Base-by-base conservation (phyloP, 1,139 yeast genomes). In the Pichia sp. region DNA sequence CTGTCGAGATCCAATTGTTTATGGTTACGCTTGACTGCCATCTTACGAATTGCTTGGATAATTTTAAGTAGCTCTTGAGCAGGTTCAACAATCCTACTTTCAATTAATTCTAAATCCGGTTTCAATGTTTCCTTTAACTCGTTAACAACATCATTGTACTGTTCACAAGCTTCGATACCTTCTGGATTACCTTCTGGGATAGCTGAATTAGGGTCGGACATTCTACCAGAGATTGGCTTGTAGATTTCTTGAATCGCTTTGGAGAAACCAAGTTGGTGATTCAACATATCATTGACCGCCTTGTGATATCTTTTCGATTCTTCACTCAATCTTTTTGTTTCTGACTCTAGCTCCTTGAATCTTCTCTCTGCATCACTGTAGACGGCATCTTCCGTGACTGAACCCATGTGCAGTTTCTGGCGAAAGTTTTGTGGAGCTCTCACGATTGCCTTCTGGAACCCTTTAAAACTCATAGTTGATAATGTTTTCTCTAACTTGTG, bases 341-440 rank as follows among this genome's bases (percentile, higher is more conserved):
- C 96, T 18, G 66, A 61, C 61, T 91, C 98, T 56, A 91, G 69
- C 59, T 89, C 96, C 59, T 84, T 84, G 70, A 93, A 91, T 55
- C 98, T 75, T 61, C 96, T 74, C 63, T 91, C 98, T 8, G 97
- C 97, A 64, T 91, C 99, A 38, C 74, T 73, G 60, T 88, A 91
- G 18, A 91, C 96, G 0, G 95, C 77, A 59, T 91, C 99, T 41
- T 69, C 72, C 39, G 96, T 85, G 41, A 74, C 71, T 39, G 81
- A 84, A 31, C 96, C 96, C 89, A 82, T 83, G 62, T 84, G 79
- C 62, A 84, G 60, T 68, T 82, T 84, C 59, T 79, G 86, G 52
- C 89, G 79, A 56, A 83, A 69, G 48, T 71, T 74, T 60, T 83
- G 91, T 25, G 93, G 93, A 3, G 95, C 95, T 54, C 98, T 73